Evolutionary conservation across 306 rosid species (phyloP).

Genomic region (Dryas octopetala): DNA sequence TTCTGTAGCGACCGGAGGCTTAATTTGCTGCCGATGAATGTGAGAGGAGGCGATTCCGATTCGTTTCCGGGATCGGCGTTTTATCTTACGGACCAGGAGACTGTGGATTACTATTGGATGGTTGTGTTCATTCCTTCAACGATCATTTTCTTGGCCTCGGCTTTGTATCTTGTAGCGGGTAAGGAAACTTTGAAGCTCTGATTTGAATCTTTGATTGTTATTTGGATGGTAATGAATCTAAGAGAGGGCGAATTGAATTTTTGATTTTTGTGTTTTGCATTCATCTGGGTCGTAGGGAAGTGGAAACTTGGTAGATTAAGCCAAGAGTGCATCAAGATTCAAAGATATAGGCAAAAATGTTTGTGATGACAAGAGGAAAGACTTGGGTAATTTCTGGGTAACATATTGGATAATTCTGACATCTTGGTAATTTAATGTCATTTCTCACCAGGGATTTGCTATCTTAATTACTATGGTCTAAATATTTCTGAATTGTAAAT

Average conservation of each 20-base stretch:
- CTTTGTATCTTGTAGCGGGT: slow-evolving; percentile 79
- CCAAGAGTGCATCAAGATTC: background rate
- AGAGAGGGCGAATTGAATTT: background rate
- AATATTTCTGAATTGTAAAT: background rate
- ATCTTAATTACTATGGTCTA: background rate
- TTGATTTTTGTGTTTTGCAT: background rate
- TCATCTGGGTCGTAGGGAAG: background rate
- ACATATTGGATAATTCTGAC: background rate
- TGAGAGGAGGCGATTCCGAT: slow-evolving; percentile 63
- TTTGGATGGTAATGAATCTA: background rate
- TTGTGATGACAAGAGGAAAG: background rate
- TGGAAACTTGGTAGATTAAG: background rate
- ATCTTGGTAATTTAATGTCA: background rate
- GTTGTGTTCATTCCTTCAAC: slow-evolving; percentile 78
- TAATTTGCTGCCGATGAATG: slow-evolving; percentile 49
- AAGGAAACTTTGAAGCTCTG: slow-evolving; percentile 17
- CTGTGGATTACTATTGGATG: slow-evolving; percentile 86
- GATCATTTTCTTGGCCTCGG: slow-evolving; percentile 55
- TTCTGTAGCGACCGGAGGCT: slow-evolving; percentile 69
- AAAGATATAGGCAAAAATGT: background rate
- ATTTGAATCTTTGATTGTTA: slow-evolving; percentile 1
- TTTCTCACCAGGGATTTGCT: background rate
- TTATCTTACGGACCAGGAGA: slow-evolving; percentile 83
- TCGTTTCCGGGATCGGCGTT: slow-evolving; percentile 50
- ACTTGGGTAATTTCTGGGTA: background rate